Evolutionary conservation across 257 asterid species (phyloP).

Genomic region (Petrea volubilis): DNA sequence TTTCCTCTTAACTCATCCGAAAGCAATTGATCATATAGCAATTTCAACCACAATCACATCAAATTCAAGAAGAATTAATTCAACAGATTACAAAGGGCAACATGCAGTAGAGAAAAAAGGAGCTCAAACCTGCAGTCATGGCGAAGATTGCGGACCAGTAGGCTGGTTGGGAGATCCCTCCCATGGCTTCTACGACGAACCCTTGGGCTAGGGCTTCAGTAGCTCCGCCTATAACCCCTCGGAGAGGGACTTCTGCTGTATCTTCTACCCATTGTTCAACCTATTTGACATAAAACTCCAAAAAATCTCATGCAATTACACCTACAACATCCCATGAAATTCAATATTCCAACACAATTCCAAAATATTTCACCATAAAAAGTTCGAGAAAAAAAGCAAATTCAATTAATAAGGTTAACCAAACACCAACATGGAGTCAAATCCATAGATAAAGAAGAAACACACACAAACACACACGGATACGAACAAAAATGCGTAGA

Average conservation of each 20-base stretch:
- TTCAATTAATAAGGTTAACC: too few species aligned
- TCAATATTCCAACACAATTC: neutral
- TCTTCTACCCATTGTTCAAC: constrained; percentile 54
- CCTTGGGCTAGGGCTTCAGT: constrained; percentile 59
- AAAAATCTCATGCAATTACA: neutral
- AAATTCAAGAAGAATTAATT: neutral
- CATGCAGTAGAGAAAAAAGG: neutral
- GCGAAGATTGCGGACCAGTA: constrained; percentile 75
- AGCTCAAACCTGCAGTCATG: constrained; percentile 63
- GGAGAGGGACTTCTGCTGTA: constrained; percentile 70
- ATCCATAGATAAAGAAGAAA: too few species aligned
- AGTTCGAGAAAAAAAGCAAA: too few species aligned
- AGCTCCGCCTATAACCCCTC: constrained; percentile 54
- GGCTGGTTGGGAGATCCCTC: constrained; percentile 68
- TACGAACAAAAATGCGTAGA: neutral
- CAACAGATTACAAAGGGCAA: neutral
- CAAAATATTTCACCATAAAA: neutral
- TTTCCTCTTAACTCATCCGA: neutral
- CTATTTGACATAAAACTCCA: constrained; percentile 20
- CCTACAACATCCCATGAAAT: neutral
- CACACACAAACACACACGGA: neutral
- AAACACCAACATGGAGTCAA: too few species aligned
- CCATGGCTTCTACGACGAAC: constrained; percentile 41
- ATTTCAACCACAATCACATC: neutral
- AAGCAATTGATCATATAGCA: neutral